Percentiles rank a stretch among this genome's conserved stretches.
Evolutionary conservation across 1,284 basidiomycete genomes (phyloP).

Genomic region (Tylopilus sp.): DNA sequence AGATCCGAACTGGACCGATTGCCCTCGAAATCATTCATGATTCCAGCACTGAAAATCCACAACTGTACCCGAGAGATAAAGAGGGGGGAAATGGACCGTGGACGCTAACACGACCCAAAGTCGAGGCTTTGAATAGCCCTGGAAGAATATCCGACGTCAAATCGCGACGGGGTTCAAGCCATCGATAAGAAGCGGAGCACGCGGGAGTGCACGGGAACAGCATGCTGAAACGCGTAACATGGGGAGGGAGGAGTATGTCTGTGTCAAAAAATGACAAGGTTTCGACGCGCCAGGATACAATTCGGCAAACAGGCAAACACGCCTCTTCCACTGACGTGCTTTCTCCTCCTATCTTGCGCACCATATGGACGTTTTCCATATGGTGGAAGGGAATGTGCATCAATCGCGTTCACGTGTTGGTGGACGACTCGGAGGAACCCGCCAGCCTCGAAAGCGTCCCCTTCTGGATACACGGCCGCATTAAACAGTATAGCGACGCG

Average conservation of each 20-base stretch:
- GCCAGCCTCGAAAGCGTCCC: no score
- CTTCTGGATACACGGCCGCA: no score
- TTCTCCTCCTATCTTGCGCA: no score
- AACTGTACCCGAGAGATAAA: no score
- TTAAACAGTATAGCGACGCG: no score
- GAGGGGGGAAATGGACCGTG: not conserved
- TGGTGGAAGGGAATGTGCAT: no score
- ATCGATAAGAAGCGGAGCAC: slow-evolving; percentile 13
- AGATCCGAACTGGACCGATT: not conserved
- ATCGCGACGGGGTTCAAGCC: no score
- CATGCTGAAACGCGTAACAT: slow-evolving; percentile 5
- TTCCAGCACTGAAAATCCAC: not conserved
- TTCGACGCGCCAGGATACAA: not conserved
- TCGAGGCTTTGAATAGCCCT: not conserved
- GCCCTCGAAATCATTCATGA: slow-evolving; percentile 16
- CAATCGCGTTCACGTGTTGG: no score
- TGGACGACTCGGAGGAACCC: no score
- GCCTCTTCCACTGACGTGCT: no score
- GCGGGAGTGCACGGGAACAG: not conserved
- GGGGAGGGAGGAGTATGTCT: not conserved
- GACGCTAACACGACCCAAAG: not conserved
- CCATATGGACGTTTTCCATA: no score
- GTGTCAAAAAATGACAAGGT: not conserved
- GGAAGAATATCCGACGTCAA: not conserved
- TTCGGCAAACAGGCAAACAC: no score